These are phyloP conservation scores for Ustilago hordei DNA, from an alignment of 1,284 basidiomycete species.

Conservation along the genomic window DNA sequence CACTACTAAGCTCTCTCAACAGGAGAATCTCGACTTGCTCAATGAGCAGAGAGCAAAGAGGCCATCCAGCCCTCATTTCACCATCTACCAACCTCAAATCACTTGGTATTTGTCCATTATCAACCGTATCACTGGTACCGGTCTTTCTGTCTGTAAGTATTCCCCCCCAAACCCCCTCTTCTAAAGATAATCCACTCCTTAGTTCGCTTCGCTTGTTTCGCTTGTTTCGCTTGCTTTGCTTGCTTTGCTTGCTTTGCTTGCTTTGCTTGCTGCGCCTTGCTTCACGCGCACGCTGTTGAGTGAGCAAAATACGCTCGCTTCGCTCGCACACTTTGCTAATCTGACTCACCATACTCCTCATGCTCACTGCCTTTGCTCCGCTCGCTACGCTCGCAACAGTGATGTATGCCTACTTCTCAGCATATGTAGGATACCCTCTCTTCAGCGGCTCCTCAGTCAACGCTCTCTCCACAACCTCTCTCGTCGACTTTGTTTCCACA, in stretches of 20 bases:
- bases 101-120: constrained; percentile 88
- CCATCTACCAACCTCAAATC: constrained; percentile 93
- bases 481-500: constrained; percentile 79
- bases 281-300: no score
- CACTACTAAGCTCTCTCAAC: constrained; percentile 71
- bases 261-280: no score
- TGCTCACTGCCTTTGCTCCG: neutral
- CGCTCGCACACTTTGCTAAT: neutral
- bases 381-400: constrained; percentile 23
- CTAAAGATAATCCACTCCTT: no score
- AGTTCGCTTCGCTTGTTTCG: no score
- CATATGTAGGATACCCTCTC: constrained; percentile 85
- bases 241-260: no score
- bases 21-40: constrained; percentile 76
- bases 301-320: no score
- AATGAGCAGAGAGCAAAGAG: constrained; percentile 87
- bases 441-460: constrained; percentile 72
- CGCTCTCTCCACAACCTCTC: constrained; percentile 79
- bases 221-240: no score
- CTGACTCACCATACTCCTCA: neutral
- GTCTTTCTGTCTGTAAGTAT: constrained; percentile 72
- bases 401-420: constrained; percentile 88
- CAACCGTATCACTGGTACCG: constrained; percentile 86
- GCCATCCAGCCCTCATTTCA: constrained; percentile 90
- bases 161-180: neutral